These are phyloP conservation scores for Microsporum ferrugineum DNA, from an alignment of 2,329 filamentous ascomycete species.

Conservation along the genomic window DNA sequence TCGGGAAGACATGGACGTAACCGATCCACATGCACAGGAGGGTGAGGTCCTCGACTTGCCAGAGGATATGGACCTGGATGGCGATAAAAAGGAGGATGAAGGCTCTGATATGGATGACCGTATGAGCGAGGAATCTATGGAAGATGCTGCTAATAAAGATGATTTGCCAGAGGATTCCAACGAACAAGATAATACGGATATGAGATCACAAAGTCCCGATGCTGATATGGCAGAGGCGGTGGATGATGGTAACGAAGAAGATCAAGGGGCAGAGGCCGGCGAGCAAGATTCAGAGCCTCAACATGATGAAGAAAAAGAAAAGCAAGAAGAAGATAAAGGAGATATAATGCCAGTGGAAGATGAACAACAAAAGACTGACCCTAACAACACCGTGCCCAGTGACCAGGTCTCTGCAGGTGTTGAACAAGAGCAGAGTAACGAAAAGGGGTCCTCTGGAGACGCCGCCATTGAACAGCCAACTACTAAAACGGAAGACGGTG, in stretches of 20 bases:
- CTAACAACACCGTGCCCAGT: slow-evolving; percentile 41
- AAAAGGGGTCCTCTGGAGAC: slow-evolving; percentile 38
- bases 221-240: slow-evolving; percentile 16
- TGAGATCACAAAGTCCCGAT: slow-evolving; percentile 19
- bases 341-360: slow-evolving; percentile 36
- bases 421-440: slow-evolving; percentile 32
- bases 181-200: slow-evolving; percentile 20
- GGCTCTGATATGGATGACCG: slow-evolving; percentile 42
- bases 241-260: slow-evolving; percentile 35
- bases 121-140: slow-evolving; percentile 38
- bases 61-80: slow-evolving; percentile 77
- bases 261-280: slow-evolving; percentile 33
- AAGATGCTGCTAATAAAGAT: slow-evolving; percentile 27
- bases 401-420: slow-evolving; percentile 31
- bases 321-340: slow-evolving; percentile 45
- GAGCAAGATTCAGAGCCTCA: slow-evolving; percentile 25
- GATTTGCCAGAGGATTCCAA: slow-evolving; percentile 18
- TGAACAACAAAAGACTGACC: slow-evolving; percentile 41
- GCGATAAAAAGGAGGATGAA: slow-evolving; percentile 42
- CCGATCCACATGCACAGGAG: slow-evolving; percentile 67
- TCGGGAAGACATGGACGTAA: slow-evolving; percentile 52
- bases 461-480: slow-evolving; percentile 34
- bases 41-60: slow-evolving; percentile 73
- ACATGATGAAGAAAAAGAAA: slow-evolving; percentile 38
- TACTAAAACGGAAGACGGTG: slow-evolving; percentile 37